These are phyloP conservation scores for Cyclostephanos invisitatus DNA, from an alignment of 108 stramenopile species.

Conservation along the genomic window DNA sequence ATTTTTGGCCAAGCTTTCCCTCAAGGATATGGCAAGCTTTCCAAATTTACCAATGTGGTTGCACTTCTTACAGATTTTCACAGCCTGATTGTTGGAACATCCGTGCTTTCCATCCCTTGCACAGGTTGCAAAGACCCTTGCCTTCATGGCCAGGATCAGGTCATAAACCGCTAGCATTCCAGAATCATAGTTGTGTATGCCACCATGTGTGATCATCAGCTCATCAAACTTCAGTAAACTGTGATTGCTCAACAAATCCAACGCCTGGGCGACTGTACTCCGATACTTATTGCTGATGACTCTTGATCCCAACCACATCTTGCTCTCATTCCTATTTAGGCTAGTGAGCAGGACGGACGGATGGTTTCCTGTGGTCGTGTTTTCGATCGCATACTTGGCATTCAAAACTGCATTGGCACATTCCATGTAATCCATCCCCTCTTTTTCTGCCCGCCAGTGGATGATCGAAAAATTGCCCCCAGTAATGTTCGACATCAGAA, in stretches of 20 bases:
- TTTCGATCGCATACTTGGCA: constrained; percentile 5
- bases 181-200: background rate
- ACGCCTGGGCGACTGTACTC: background rate
- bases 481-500: constrained; percentile 5
- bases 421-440: constrained; percentile 19
- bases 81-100: background rate
- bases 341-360: constrained; percentile 26
- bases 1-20: background rate
- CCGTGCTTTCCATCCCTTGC: constrained; percentile 9
- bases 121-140: constrained; percentile 28
- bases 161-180: constrained; percentile 34
- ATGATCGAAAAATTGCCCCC: constrained; percentile 7
- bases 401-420: constrained; percentile 16
- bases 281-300: background rate
- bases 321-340: constrained; percentile 19
- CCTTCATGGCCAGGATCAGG: constrained; percentile 26
- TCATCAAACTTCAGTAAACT: constrained; percentile 13
- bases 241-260: constrained; percentile 7
- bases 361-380: constrained; percentile 1
- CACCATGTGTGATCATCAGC: background rate
- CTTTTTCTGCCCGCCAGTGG: constrained; percentile 32
- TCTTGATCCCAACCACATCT: constrained; percentile 25
- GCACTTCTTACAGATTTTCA: constrained; percentile 10
- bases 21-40: constrained; percentile 8
- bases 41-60: constrained; percentile 34